Evolutionary conservation across 73 alveolate species (phyloP).

Genomic region (Blepharisma stoltei): DNA sequence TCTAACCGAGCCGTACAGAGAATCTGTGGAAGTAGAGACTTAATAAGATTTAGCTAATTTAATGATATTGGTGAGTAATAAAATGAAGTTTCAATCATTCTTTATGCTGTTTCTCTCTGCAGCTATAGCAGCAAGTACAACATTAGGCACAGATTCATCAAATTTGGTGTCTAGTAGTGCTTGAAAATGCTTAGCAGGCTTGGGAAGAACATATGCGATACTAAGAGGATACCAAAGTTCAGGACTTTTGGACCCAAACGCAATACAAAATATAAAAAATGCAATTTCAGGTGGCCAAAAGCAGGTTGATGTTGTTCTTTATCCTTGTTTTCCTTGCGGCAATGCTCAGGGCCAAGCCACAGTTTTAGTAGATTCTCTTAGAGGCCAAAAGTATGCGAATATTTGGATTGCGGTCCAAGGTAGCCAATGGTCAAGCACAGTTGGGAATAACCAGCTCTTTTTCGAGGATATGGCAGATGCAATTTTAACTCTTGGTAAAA

Average conservation of each 20-base stretch:
- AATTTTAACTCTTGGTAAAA: constrained; percentile 43
- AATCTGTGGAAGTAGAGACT: no score
- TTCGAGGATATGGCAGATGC: constrained; percentile 43
- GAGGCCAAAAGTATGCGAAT: constrained; percentile 47
- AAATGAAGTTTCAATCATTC: background rate
- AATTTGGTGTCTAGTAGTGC: no score
- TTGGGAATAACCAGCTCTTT: constrained; percentile 53
- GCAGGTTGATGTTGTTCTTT: constrained; percentile 56
- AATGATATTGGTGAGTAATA: constrained; percentile 24
- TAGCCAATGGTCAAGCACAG: constrained; percentile 59
- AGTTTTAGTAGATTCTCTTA: constrained; percentile 31
- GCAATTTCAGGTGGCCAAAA: constrained; percentile 49
- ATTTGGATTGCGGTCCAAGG: constrained; percentile 77
- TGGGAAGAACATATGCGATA: constrained; percentile 37
- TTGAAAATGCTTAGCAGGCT: no score
- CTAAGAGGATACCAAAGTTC: constrained; percentile 52
- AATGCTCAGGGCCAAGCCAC: constrained; percentile 42
- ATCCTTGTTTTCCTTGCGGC: constrained; percentile 42
- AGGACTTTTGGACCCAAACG: constrained; percentile 53
- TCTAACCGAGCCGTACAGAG: no score
- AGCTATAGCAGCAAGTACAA: no score
- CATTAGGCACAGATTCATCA: no score
- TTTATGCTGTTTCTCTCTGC: no score
- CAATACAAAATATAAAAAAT: constrained; percentile 33
- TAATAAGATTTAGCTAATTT: no score